Conservation (phyloP, 2,329 filamentous ascomycete genomes). For the Paraconiothyrium brasiliense region DNA sequence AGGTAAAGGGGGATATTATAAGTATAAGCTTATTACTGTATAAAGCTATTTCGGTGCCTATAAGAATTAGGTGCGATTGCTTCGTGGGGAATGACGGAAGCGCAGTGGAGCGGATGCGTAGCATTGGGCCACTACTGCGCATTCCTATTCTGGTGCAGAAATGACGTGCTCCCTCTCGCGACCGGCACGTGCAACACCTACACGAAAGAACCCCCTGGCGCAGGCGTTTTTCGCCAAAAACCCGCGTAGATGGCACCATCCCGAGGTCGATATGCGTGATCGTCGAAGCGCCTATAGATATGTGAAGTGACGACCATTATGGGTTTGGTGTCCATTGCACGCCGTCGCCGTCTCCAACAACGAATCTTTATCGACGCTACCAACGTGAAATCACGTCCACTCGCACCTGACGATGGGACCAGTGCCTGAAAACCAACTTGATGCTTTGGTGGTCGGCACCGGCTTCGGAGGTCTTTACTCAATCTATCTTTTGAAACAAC, state of each 20-base stretch:
- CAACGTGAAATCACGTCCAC: background rate
- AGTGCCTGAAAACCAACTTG: background rate
- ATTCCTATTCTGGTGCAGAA: constrained; percentile 2
- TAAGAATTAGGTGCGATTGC: too few relatives aligned
- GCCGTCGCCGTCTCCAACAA: background rate
- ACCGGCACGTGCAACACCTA: too few relatives aligned
- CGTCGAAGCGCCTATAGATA: background rate
- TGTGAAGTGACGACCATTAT: background rate
- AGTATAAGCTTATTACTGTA: too few relatives aligned
- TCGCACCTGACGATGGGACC: background rate
- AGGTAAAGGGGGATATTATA: too few relatives aligned
- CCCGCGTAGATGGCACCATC: background rate
- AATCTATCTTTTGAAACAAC: constrained; percentile 21
- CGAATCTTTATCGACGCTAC: background rate
- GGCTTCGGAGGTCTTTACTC: constrained; percentile 26
- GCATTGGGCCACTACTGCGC: background rate
- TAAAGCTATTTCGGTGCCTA: too few relatives aligned
- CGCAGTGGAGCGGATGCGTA: background rate
- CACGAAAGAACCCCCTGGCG: background rate
- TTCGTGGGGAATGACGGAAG: background rate
- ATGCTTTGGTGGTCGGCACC: constrained; percentile 24
- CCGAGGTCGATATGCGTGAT: background rate
- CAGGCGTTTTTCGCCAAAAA: background rate
- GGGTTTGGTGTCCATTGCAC: background rate
- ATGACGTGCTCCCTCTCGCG: constrained; percentile 1